Evolutionary conservation across 495 filamentous ascomycete genomes (phyloP).

Genomic region (Eremomyces bilateralis): DNA sequence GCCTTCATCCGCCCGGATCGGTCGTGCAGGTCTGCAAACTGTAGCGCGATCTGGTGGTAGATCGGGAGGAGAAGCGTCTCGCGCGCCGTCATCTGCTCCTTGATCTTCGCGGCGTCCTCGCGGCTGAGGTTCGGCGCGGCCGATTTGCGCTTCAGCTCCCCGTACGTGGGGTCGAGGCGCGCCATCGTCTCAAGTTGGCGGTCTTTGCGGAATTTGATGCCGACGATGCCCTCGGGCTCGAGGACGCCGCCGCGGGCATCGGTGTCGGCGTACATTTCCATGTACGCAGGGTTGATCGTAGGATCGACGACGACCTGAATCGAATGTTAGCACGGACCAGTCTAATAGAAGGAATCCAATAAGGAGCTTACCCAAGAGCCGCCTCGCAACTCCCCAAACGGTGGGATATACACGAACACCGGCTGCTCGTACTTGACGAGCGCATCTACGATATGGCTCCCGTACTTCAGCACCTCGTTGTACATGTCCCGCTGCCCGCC

Average conservation of each 20-base stretch:
- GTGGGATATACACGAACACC: constrained; percentile 95
- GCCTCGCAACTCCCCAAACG: constrained; percentile 89
- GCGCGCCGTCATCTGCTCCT: constrained; percentile 66
- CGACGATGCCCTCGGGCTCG: constrained; percentile 93
- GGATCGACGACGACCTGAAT: constrained; percentile 77
- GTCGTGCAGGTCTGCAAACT: constrained; percentile 95
- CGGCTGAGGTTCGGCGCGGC: constrained; percentile 42
- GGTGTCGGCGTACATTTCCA: constrained; percentile 99
- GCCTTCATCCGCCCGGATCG: constrained; percentile 94
- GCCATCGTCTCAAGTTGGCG: constrained; percentile 98
- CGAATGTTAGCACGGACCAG: constrained; percentile 14
- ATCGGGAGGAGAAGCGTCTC: constrained; percentile 79
- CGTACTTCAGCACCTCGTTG: constrained; percentile 98
- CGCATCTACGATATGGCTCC: constrained; percentile 94
- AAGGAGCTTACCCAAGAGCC: constrained; percentile 61
- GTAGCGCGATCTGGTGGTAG: constrained; percentile 77
- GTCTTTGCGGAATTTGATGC: constrained; percentile 94
- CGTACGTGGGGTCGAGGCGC: constrained; percentile 69
- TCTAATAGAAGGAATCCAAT: neutral
- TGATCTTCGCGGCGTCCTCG: constrained; percentile 55
- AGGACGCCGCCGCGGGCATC: constrained; percentile 91
- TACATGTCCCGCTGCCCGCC: constrained; percentile 99
- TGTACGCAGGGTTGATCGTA: constrained; percentile 84
- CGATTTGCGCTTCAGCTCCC: constrained; percentile 54
- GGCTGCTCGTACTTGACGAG: constrained; percentile 97